These are phyloP conservation scores for Lepidium sativum DNA, from an alignment of 345 rosid genomes.

Conservation along the genomic window DNA sequence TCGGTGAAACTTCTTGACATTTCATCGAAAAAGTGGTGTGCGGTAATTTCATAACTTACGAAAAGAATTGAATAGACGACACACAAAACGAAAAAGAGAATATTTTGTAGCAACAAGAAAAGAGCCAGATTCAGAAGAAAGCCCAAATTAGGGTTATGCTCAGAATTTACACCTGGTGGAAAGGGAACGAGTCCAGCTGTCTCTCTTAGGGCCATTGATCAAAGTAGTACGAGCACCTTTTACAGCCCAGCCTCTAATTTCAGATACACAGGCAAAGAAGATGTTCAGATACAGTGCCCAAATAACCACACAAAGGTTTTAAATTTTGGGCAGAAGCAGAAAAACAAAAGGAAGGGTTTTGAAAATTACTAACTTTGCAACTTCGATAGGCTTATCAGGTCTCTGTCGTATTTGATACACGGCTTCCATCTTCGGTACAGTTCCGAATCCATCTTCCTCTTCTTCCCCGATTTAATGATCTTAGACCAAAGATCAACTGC, in stretches of 20 bases:
- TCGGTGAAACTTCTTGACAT: neutral
- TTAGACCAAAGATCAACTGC: slow-evolving; percentile 55
- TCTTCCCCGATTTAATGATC: slow-evolving; percentile 31
- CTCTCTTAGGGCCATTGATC: slow-evolving; percentile 43
- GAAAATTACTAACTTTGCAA: slow-evolving; percentile 23
- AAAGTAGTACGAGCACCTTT: slow-evolving; percentile 42
- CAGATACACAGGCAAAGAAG: neutral
- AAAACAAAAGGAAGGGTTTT: neutral
- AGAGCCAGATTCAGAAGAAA: neutral
- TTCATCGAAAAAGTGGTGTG: slow-evolving; percentile 6
- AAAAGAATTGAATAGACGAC: neutral
- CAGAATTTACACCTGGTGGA: slow-evolving; percentile 60
- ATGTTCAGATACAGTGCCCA: neutral
- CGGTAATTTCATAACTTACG: neutral
- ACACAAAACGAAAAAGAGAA: neutral
- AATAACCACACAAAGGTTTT: neutral
- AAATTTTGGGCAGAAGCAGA: neutral
- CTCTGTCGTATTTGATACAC: slow-evolving; percentile 44
- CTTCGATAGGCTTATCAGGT: slow-evolving; percentile 25
- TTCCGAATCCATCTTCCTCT: slow-evolving; percentile 4
- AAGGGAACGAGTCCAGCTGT: slow-evolving; percentile 89
- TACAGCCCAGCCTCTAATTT: slow-evolving; percentile 17
- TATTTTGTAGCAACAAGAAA: neutral
- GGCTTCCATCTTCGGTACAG: slow-evolving; percentile 21
- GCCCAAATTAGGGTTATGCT: neutral